Base-by-base conservation (phyloP, 1,284 basidiomycete species). In the Salmacisia buchloeana region DNA sequence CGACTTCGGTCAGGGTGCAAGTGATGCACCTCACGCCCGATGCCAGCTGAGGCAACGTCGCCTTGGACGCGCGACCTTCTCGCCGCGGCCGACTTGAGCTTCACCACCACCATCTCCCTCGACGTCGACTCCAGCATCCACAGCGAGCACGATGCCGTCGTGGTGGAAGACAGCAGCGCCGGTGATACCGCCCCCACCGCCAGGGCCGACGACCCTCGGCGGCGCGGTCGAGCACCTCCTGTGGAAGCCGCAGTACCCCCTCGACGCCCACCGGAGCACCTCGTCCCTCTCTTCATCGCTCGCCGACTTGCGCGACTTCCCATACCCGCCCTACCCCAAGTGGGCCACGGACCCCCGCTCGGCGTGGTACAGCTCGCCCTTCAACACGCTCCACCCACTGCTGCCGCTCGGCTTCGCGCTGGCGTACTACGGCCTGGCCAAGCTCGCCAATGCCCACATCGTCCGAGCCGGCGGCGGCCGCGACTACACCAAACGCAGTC, bases 381-480 rank as follows among this genome's bases (percentile, higher is more conserved):
- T 54, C 27, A 54, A 54, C 49, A 33, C 70, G 2, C 66, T 75
- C 29, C 64, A 63, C 34, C 61, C 70, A 2, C 58, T 49, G 46
- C 46, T 70, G 0, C 69, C 72, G 3, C 56, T 76, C 23, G 54
- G 58, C 13, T 76, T 76, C 63, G 69, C 69, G 13, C 59, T 74
- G 18, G 65, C 43, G 4, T 76, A 76, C 67, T 73, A 73, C 63
- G n/a, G 73, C 34, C 15, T 71, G 21, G 68, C 68, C 13, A 69
- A 75, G 43, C 21, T 61, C 10, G 73, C 73, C 2, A 75, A 75
- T 39, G 38, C 39, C 27, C 31, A 65, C 52, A 56, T 68, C 43
- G 62, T 57, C 45, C 59, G 54, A 29, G 33, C 18, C 7, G 54
- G 54, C 13, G 71, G 62, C 52, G 62, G 38, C 60, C 60, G 54